Percentiles rank a stretch among this genome's conserved stretches.
phyloP scores from a whole-genome alignment of 306 rosid genomes.

The Vigna radiata region DNA sequence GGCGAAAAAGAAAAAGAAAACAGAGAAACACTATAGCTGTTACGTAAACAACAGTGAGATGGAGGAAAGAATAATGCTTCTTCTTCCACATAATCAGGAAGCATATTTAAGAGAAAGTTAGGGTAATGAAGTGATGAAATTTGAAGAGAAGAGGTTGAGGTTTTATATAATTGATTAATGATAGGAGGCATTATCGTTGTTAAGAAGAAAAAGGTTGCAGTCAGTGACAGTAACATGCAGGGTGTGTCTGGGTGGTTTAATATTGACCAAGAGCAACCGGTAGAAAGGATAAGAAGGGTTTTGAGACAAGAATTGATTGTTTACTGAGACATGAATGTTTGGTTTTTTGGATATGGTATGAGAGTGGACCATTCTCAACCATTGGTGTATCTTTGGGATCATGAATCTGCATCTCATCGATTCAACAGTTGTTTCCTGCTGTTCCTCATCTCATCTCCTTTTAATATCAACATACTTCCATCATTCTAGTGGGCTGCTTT shows the following conservation, averaged over 20 bases:
- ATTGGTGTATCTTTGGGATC: slow-evolving; percentile 31
- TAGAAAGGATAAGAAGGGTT: slow-evolving; percentile 39
- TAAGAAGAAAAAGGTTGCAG: slow-evolving; percentile 25
- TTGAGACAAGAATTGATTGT: slow-evolving; percentile 15
- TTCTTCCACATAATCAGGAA: background rate
- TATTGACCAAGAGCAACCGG: slow-evolving; percentile 42
- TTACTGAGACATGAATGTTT: slow-evolving; percentile 24
- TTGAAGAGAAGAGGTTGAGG: background rate
- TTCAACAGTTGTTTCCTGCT: slow-evolving; percentile 54
- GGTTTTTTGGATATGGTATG: slow-evolving; percentile 6
- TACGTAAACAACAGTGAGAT: background rate
- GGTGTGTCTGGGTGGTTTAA: slow-evolving; percentile 45
- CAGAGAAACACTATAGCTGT: background rate
- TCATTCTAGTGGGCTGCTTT: slow-evolving; percentile 58
- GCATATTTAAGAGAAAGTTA: background rate
- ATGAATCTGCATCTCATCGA: slow-evolving; percentile 43
- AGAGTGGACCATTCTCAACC: slow-evolving; percentile 44
- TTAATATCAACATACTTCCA: slow-evolving; percentile 58
- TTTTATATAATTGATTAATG: background rate
- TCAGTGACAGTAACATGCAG: slow-evolving; percentile 38
- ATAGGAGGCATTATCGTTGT: background rate
- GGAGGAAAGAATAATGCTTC: background rate
- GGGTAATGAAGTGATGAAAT: too few relatives aligned
- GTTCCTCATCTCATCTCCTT: slow-evolving; percentile 61
- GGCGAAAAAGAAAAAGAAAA: background rate